These are phyloP conservation scores for Sherardia arvensis DNA, from an alignment of 257 asterid genomes.

Conservation along the genomic window DNA sequence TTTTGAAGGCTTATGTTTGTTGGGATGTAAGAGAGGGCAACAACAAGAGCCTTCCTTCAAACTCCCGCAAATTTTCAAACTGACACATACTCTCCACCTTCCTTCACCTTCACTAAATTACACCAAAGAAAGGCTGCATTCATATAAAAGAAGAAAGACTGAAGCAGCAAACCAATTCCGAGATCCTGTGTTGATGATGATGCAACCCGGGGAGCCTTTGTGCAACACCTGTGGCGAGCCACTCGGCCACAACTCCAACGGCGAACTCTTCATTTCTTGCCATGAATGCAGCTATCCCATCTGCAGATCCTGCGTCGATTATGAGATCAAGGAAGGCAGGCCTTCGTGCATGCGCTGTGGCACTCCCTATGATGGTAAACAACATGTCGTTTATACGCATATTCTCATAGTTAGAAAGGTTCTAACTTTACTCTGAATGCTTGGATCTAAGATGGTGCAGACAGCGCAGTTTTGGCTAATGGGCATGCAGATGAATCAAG, in stretches of 20 bases:
- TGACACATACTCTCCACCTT: conserved; percentile 46
- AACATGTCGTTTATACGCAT: background rate
- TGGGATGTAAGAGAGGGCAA: conserved; percentile 46
- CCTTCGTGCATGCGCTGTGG: conserved; percentile 58
- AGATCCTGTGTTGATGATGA: conserved; percentile 41
- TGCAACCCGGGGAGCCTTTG: conserved; percentile 69
- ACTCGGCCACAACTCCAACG: conserved; percentile 40
- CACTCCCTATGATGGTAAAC: conserved; percentile 50
- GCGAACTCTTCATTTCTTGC: conserved; percentile 71
- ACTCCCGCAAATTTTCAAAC: conserved; percentile 59
- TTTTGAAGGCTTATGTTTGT: conserved; percentile 30
- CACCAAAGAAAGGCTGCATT: background rate
- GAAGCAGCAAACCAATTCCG: background rate
- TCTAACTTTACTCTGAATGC: background rate
- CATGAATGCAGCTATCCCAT: conserved; percentile 64
- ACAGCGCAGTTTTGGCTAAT: conserved; percentile 22
- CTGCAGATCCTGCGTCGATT: conserved; percentile 60
- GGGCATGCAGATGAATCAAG: conserved; percentile 30
- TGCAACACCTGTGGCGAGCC: conserved; percentile 79
- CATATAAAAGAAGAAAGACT: background rate
- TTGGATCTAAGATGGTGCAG: conserved; percentile 19
- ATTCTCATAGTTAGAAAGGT: background rate
- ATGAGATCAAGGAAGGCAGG: conserved; percentile 67
- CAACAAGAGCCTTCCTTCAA: conserved; percentile 70
- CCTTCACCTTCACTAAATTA: conserved; percentile 19